A percentile compares a stretch with the other conserved stretches of the same genome.
Evolutionary conservation across 2,329 filamentous ascomycete genomes (phyloP).

Genomic region (Orbilia brochopaga): DNA sequence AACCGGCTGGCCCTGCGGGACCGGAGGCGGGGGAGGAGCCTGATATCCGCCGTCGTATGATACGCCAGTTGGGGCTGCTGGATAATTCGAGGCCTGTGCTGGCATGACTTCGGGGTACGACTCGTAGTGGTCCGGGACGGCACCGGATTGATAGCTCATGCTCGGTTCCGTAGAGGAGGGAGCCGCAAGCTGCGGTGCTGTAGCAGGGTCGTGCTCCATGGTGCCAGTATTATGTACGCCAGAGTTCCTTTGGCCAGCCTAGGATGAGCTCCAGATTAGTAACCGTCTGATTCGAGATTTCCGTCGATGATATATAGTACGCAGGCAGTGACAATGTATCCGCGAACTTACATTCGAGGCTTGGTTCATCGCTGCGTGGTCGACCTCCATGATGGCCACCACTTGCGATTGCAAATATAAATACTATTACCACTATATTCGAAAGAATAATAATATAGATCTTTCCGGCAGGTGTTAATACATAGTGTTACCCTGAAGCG

Average conservation of each 20-base stretch:
- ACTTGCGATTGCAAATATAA: neutral
- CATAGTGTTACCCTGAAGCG: no score
- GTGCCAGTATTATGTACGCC: conserved; percentile 4
- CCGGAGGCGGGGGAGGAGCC: conserved; percentile 3
- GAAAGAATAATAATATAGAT: no score
- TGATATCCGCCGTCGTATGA: conserved; percentile 11
- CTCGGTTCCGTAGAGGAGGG: conserved; percentile 14
- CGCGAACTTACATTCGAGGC: conserved; percentile 22
- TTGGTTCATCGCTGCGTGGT: conserved; percentile 41
- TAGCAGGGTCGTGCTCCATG: conserved; percentile 39
- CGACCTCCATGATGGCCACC: conserved; percentile 31
- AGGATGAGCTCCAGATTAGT: conserved; percentile 1
- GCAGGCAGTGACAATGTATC: no score
- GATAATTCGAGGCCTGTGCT: conserved; percentile 8
- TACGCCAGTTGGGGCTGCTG: conserved; percentile 8
- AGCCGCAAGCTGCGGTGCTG: conserved; percentile 36
- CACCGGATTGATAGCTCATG: conserved; percentile 41
- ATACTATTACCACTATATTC: no score
- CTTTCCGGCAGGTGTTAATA: no score
- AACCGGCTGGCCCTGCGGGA: conserved; percentile 12
- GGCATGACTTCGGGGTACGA: conserved; percentile 48
- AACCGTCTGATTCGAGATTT: neutral
- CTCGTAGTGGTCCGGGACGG: conserved; percentile 44
- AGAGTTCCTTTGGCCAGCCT: conserved; percentile 14
- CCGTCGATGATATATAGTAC: no score